Conservation (phyloP, 176 grass and related monocot species). For the Aegilops longissima region DNA sequence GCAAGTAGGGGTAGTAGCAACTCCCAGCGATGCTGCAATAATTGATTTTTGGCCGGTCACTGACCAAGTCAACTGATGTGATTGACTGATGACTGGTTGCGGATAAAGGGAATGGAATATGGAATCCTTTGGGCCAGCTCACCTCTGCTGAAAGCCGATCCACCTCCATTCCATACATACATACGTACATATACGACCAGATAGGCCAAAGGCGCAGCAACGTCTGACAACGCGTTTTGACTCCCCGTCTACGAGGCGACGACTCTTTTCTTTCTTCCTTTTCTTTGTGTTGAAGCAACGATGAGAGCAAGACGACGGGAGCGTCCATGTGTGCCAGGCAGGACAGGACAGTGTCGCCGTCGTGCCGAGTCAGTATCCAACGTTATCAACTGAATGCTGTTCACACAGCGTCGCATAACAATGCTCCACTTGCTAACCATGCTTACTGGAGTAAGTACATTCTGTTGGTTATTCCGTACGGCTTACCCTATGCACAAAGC, state of each 20-base stretch:
- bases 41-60: background rate
- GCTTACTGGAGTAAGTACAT: too few species aligned
- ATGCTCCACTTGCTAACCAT: background rate
- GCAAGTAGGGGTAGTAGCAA: too few species aligned
- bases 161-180: too few species aligned
- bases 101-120: background rate
- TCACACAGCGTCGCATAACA: background rate
- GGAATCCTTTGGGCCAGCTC: background rate
- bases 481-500: background rate
- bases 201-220: too few species aligned
- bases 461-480: background rate
- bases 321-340: background rate
- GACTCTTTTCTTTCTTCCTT: constrained; percentile 15
- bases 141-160: too few species aligned
- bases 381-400: background rate
- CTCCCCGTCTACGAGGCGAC: background rate
- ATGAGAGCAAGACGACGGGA: background rate
- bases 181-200: background rate
- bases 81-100: background rate
- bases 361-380: background rate
- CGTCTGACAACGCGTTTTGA: constrained; percentile 32
- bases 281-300: background rate
- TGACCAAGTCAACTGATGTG: background rate
- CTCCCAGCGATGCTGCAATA: too few species aligned
- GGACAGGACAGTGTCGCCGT: background rate